These are phyloP conservation scores for Xerocomus potaroensis DNA, from an alignment of 768 basidiomycete species.

Conservation along the genomic window DNA sequence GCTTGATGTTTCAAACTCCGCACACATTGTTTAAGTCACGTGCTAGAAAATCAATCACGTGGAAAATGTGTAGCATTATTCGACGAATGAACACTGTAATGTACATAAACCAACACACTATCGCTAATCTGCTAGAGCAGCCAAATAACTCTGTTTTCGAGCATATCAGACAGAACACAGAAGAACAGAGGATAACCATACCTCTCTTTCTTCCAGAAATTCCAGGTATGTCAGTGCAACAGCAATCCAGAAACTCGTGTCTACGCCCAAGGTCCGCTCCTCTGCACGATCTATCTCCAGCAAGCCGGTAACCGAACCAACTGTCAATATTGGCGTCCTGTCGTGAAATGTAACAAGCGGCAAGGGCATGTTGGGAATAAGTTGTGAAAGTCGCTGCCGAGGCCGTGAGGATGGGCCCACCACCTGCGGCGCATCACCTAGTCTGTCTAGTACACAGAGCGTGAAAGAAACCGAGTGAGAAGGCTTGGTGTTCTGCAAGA, in stretches of 20 bases:
- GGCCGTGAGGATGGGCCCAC: slow-evolving; percentile 21
- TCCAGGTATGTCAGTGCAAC: slow-evolving; percentile 72
- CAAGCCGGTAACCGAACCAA: slow-evolving; percentile 54
- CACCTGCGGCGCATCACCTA: slow-evolving; percentile 12
- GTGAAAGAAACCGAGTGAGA: slow-evolving; percentile 63
- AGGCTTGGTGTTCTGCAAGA: slow-evolving; percentile 46
- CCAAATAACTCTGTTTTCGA: slow-evolving; percentile 49
- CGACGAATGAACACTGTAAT: too few relatives aligned
- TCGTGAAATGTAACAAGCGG: slow-evolving; percentile 68
- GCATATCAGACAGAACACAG: neutral
- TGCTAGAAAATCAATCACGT: slow-evolving; percentile 27
- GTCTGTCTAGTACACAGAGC: slow-evolving; percentile 31
- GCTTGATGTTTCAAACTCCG: slow-evolving; percentile 25
- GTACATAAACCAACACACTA: slow-evolving; percentile 6
- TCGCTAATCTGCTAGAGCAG: slow-evolving; percentile 43
- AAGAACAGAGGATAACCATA: slow-evolving; percentile 31
- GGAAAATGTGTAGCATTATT: slow-evolving; percentile 11
- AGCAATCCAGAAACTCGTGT: slow-evolving; percentile 75
- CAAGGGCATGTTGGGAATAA: slow-evolving; percentile 30
- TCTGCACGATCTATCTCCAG: slow-evolving; percentile 60
- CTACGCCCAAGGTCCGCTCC: slow-evolving; percentile 59
- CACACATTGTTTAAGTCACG: slow-evolving; percentile 18
- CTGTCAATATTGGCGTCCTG: slow-evolving; percentile 60
- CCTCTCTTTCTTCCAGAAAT: slow-evolving; percentile 75
- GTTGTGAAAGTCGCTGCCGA: slow-evolving; percentile 17